Evolutionary conservation across 345 rosid genomes (phyloP).

Genomic region (Camelina neglecta): DNA sequence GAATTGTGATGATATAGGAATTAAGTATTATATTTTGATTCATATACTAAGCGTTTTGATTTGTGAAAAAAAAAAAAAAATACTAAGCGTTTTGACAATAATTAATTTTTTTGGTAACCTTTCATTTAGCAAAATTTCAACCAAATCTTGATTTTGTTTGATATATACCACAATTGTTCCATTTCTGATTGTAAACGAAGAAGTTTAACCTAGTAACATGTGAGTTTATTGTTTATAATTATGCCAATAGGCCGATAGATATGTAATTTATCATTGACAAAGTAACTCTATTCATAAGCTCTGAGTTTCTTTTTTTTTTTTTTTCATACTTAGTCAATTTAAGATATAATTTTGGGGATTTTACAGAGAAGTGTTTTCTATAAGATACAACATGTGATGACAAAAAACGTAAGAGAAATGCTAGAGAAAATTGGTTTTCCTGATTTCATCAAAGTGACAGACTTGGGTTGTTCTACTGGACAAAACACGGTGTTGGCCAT

Average conservation of each 20-base stretch:
- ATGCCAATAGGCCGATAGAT: background rate
- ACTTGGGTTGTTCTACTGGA: conserved; percentile 59
- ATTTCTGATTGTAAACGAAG: background rate
- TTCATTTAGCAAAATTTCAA: no score
- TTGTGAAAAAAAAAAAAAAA: no score
- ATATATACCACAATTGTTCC: background rate
- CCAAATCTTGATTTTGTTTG: background rate
- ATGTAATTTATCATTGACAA: background rate
- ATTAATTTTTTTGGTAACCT: no score
- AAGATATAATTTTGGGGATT: background rate
- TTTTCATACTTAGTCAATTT: background rate
- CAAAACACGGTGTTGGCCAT: conserved; percentile 37
- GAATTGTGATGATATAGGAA: background rate
- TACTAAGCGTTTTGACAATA: no score
- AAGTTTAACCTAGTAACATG: no score
- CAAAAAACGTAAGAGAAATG: background rate
- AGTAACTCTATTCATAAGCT: no score
- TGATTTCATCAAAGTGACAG: conserved; percentile 34
- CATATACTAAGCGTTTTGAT: background rate
- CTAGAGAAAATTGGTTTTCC: background rate
- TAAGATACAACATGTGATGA: background rate
- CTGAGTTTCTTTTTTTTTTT: background rate
- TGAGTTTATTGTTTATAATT: no score
- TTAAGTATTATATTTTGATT: background rate
- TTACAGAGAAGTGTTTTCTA: conserved; percentile 15